phyloP scores from a whole-genome alignment of 495 filamentous ascomycete species.

The Ramalina intermedia region DNA sequence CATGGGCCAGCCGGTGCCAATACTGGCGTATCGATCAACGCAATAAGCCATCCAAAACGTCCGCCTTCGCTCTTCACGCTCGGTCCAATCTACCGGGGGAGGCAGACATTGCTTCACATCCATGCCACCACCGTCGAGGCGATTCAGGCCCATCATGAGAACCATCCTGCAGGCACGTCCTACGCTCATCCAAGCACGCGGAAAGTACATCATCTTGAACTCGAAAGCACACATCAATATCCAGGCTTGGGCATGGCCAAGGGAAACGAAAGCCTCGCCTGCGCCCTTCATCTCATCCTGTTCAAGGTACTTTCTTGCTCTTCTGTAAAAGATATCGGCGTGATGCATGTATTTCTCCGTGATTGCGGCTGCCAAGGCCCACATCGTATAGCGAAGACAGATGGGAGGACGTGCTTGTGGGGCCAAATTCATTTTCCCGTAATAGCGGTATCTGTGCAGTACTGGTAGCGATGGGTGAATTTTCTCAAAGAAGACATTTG shows the following conservation, averaged over 20 bases:
- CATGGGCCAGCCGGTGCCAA: constrained; percentile 97
- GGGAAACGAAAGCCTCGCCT: constrained; percentile 70
- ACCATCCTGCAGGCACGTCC: constrained; percentile 62
- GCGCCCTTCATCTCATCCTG: constrained; percentile 84
- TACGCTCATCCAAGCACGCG: constrained; percentile 84
- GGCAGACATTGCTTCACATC: constrained; percentile 88
- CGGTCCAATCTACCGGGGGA: constrained; percentile 80
- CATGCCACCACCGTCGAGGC: constrained; percentile 68
- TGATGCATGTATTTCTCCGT: constrained; percentile 64
- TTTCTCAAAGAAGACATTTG: constrained; percentile 81
- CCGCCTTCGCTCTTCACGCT: constrained; percentile 76
- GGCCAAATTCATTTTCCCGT: constrained; percentile 70
- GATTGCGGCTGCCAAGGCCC: constrained; percentile 72
- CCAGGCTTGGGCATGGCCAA: constrained; percentile 75
- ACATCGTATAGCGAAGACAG: constrained; percentile 83
- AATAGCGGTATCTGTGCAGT: constrained; percentile 75
- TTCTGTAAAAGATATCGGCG: constrained; percentile 73
- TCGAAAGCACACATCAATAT: constrained; percentile 69
- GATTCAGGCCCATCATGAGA: constrained; percentile 89
- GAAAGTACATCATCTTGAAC: constrained; percentile 97
- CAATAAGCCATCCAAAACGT: constrained; percentile 94
- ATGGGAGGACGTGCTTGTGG: constrained; percentile 78
- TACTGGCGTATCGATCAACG: constrained; percentile 82
- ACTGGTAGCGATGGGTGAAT: constrained; percentile 74
- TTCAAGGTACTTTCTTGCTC: constrained; percentile 80